These are phyloP conservation scores for Penicillium samsonianum DNA, from an alignment of 495 filamentous ascomycete species.

Conservation along the genomic window DNA sequence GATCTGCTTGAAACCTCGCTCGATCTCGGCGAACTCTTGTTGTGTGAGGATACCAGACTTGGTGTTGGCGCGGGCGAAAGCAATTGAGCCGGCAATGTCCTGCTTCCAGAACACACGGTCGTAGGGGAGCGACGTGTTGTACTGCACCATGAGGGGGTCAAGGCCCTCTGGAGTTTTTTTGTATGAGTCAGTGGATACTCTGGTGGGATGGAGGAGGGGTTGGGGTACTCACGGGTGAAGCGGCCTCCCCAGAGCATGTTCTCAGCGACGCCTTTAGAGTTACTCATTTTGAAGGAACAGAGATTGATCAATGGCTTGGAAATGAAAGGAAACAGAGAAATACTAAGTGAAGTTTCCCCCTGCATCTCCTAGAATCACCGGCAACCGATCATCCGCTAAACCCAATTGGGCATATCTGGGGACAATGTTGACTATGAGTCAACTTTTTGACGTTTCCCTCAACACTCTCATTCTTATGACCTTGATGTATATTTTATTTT, in stretches of 20 bases:
- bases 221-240: slow-evolving; percentile 63
- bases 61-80: slow-evolving; percentile 82
- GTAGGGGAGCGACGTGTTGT: slow-evolving; percentile 85
- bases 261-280: slow-evolving; percentile 45
- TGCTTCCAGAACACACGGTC: slow-evolving; percentile 81
- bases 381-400: slow-evolving; percentile 27
- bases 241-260: slow-evolving; percentile 82
- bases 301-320: slow-evolving; percentile 14
- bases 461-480: too few relatives aligned
- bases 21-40: slow-evolving; percentile 75
- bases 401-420: slow-evolving; percentile 19
- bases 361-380: slow-evolving; percentile 13
- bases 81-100: slow-evolving; percentile 79
- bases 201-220: slow-evolving; percentile 14
- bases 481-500: too few relatives aligned
- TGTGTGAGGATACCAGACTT: slow-evolving; percentile 72
- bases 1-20: slow-evolving; percentile 70
- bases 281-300: slow-evolving; percentile 39
- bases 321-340: slow-evolving; percentile 14
- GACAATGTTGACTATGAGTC: neutral
- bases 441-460: neutral
- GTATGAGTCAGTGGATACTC: slow-evolving; percentile 24
- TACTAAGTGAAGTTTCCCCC: slow-evolving; percentile 3
- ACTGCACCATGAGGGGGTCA: slow-evolving; percentile 85
- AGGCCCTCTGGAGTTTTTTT: slow-evolving; percentile 65